Conservation (phyloP, 2,329 filamentous ascomycete genomes). For the Thielaviopsis musarum region DNA sequence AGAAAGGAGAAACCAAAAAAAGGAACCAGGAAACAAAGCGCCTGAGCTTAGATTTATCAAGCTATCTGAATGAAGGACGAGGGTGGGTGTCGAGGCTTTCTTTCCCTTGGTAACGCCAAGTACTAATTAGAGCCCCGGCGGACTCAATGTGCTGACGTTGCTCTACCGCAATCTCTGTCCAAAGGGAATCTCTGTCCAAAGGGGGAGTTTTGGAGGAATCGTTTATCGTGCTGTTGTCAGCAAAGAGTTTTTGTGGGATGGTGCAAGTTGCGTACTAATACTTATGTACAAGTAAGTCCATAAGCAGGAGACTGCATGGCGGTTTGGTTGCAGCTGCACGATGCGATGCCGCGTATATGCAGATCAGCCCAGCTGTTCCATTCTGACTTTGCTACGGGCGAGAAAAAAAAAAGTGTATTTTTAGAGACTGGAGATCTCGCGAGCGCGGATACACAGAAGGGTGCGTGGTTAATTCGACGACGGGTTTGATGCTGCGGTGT, state of each 20-base stretch:
- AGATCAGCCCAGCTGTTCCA: not conserved
- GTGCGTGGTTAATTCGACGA: not conserved
- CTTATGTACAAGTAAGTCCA: not conserved
- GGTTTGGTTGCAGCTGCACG: not conserved
- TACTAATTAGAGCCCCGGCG: not conserved
- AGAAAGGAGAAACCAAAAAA: not conserved
- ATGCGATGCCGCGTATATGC: not conserved
- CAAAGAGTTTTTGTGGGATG: too few relatives aligned
- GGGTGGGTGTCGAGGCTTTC: not conserved
- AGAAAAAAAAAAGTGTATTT: too few relatives aligned
- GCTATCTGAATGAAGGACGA: not conserved
- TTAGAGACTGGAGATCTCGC: not conserved
- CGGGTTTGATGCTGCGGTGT: too few relatives aligned
- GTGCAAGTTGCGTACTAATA: too few relatives aligned
- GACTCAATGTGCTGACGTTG: not conserved
- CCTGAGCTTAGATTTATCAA: not conserved
- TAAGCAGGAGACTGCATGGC: not conserved
- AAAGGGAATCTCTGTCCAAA: too few relatives aligned
- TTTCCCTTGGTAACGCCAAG: too few relatives aligned
- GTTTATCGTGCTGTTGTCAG: not conserved
- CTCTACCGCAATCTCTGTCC: not conserved
- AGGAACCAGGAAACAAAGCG: not conserved
- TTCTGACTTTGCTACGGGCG: not conserved
- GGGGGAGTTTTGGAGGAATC: not conserved
- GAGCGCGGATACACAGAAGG: not conserved